Conservation (phyloP, 2,329 filamentous ascomycete species). For the Alternaria viburni region DNA sequence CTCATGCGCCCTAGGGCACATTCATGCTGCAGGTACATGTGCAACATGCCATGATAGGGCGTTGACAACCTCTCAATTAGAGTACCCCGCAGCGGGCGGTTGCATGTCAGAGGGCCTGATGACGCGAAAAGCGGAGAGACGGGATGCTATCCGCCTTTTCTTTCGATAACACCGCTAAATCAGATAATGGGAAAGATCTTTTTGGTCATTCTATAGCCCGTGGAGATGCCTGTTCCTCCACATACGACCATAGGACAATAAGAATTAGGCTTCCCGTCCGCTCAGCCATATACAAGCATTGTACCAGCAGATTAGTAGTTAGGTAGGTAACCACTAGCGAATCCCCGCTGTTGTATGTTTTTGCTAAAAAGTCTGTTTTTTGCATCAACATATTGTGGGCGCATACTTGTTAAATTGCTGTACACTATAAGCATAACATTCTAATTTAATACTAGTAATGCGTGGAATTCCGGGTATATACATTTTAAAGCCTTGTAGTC, state of each 20-base stretch:
- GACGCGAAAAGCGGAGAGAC: background rate
- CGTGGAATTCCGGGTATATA: background rate
- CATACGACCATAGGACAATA: too few relatives aligned
- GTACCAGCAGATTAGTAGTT: too few relatives aligned
- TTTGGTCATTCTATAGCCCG: too few relatives aligned
- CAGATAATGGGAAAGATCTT: background rate
- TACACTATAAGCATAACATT: background rate
- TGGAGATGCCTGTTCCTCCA: too few relatives aligned
- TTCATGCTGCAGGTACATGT: slow-evolving; percentile 3
- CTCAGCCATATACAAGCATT: too few relatives aligned
- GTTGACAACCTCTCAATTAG: background rate
- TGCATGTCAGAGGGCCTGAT: background rate
- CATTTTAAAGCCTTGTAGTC: background rate
- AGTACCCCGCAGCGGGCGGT: slow-evolving; percentile 2
- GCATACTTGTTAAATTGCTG: background rate
- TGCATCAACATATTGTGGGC: too few relatives aligned
- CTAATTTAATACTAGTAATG: background rate
- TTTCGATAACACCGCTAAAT: background rate
- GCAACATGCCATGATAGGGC: background rate
- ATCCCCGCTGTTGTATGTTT: too few relatives aligned
- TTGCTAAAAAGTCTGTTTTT: too few relatives aligned
- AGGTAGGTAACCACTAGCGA: too few relatives aligned
- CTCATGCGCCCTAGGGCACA: background rate
- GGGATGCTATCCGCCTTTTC: background rate
- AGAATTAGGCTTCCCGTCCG: too few relatives aligned